Conservation (phyloP, 2,329 filamentous ascomycete species). For the Periconia sp. region DNA sequence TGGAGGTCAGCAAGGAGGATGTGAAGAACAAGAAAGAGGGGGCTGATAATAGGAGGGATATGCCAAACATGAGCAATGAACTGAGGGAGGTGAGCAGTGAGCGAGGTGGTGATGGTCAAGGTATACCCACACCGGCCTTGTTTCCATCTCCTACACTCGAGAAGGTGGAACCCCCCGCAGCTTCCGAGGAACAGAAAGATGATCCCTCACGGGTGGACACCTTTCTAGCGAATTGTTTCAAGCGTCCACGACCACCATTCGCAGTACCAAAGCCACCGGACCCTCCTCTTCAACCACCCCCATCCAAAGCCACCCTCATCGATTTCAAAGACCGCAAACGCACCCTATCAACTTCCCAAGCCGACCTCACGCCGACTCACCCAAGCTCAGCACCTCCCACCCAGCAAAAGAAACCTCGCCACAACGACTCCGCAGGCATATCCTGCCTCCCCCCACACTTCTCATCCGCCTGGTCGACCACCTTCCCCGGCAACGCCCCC, state of each 20-base stretch:
- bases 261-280: neutral
- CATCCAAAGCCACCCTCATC: neutral
- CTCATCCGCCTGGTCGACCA: conserved; percentile 12
- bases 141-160: conserved; percentile 16
- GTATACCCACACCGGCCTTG: neutral
- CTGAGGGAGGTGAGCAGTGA: too few species aligned
- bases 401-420: conserved; percentile 2
- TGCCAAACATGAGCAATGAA: too few species aligned
- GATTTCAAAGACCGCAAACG: neutral
- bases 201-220: too few species aligned
- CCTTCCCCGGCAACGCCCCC: conserved; percentile 11
- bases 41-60: too few species aligned
- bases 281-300: neutral
- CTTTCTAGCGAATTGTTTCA: too few species aligned
- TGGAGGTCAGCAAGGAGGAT: too few species aligned
- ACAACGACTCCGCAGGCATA: neutral
- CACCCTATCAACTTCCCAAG: neutral
- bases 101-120: too few species aligned
- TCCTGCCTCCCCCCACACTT: conserved; percentile 3
- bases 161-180: neutral
- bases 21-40: too few species aligned
- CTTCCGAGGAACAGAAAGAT: conserved; percentile 3
- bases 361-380: neutral
- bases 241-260: too few species aligned
- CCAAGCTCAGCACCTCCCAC: neutral